Evolutionary conservation across 169 alveolate species (phyloP), one percentile per base, ranked within the genome.

Genomic region (Eimeria maxima): DNA sequence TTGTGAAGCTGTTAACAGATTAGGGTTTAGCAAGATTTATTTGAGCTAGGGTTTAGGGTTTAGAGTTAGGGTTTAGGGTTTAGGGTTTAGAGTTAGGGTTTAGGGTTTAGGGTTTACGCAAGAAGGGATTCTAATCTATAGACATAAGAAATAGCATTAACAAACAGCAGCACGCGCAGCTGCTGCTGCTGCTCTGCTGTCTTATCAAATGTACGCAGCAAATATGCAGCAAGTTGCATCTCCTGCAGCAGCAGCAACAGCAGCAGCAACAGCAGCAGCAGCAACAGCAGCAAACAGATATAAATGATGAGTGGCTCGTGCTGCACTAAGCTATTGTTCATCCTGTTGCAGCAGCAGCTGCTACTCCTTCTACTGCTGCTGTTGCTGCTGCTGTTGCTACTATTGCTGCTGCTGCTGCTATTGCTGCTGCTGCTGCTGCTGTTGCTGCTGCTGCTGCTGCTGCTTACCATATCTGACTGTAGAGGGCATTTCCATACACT

Each of bases 101-200:
- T 50, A 50, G 57, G 57, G 57, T 50, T 50, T 50, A 50, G 57
- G 57, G 57, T 50, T 50, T 50, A 50, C 57, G 57, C 5, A 11
- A 50, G 57, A 5, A 50, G 57, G 11, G 57, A 5, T 11, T 50
- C 57, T 11, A 95, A 65, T 8, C 95, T 90, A 83, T 89, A 81
- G 55, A 95, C 95, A 44, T 74, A 73, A 73, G 97, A 80, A 50
- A 90, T 89, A 38, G 95, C 89, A 90, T 89, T 95, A 38, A 84
- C 94, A 86, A 94, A 94, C 29, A 94, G 63, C 60, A 92, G 45
- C 42, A 80, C 95, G 22, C 69, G 63, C 90, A 78, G 73, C 42
- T 76, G 86, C 55, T 50, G 47, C 80, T 71, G 20, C 29, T 63
- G 80, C 63, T 45, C 55, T 38, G 88, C 50, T n/a, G 42, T 33